A percentile compares a stretch with the other conserved stretches of the same genome.
phyloP scores from a whole-genome alignment of 2,329 filamentous ascomycete species.

The Delphinella strobiligena region DNA sequence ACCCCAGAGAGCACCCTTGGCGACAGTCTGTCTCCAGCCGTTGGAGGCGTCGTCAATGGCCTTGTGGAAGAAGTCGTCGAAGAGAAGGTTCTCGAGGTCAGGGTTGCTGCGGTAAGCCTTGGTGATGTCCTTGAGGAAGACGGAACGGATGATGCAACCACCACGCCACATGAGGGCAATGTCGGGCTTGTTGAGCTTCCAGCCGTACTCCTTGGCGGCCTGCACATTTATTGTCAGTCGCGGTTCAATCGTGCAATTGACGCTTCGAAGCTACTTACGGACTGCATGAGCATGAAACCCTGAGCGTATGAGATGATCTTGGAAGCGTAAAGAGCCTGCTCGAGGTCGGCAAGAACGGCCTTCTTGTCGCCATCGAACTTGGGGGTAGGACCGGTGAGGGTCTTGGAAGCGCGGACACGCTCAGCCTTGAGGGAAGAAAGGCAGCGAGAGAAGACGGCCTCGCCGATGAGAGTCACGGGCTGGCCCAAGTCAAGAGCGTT shows the following conservation, averaged over 20 bases:
- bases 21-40: conserved; percentile 83
- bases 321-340: conserved; percentile 97
- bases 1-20: conserved; percentile 85
- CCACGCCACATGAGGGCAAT: conserved; percentile 99
- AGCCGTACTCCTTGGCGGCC: conserved; percentile 90
- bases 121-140: conserved; percentile 99
- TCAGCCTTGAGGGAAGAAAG: conserved; percentile 89
- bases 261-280: too few species aligned
- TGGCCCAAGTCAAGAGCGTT: conserved; percentile 97
- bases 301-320: conserved; percentile 99
- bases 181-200: conserved; percentile 99
- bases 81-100: conserved; percentile 93
- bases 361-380: conserved; percentile 83
- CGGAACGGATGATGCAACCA: conserved; percentile 98
- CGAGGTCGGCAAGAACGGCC: conserved; percentile 90
- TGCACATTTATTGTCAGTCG: conserved; percentile 28
- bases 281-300: conserved; percentile 99
- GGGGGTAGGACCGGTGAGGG: conserved; percentile 65
- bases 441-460: conserved; percentile 92
- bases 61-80: conserved; percentile 99
- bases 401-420: conserved; percentile 67
- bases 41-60: conserved; percentile 90
- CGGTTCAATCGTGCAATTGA: conserved; percentile 1
- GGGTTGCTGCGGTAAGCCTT: conserved; percentile 89
- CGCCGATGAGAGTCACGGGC: conserved; percentile 95